Evolutionary conservation across 345 rosid species (phyloP).

Genomic region (Citrus mangshanensis): DNA sequence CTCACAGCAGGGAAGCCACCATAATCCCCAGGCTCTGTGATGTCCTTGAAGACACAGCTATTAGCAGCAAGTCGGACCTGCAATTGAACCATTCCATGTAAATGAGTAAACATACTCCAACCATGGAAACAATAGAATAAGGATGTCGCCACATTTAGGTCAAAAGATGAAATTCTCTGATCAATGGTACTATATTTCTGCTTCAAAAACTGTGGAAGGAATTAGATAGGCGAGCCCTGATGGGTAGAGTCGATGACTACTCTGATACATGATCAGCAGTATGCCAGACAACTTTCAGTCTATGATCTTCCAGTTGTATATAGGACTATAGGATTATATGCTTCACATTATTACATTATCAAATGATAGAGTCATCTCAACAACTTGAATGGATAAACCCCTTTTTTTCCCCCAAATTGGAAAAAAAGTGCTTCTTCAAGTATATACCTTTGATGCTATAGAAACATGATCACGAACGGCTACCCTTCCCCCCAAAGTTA

Average conservation of each 20-base stretch:
- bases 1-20: conserved; percentile 94
- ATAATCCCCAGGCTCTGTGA: conserved; percentile 72
- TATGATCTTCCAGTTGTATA: background rate
- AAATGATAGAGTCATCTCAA: background rate
- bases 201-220: background rate
- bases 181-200: background rate
- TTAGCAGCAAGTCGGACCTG: conserved; percentile 82
- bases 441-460: conserved; percentile 53
- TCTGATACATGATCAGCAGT: background rate
- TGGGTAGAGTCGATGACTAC: background rate
- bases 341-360: background rate
- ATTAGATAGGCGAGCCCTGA: background rate
- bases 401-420: background rate
- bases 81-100: background rate
- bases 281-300: background rate
- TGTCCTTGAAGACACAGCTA: conserved; percentile 73
- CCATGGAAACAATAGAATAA: background rate
- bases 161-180: background rate
- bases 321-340: background rate
- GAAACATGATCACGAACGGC: conserved; percentile 71
- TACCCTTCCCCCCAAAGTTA: conserved; percentile 64
- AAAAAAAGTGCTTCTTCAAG: no score
- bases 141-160: background rate
- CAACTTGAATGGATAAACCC: background rate
- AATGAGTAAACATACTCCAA: background rate